phyloP scores from a whole-genome alignment of 257 asterid species.

The Forsythia viridissima region DNA sequence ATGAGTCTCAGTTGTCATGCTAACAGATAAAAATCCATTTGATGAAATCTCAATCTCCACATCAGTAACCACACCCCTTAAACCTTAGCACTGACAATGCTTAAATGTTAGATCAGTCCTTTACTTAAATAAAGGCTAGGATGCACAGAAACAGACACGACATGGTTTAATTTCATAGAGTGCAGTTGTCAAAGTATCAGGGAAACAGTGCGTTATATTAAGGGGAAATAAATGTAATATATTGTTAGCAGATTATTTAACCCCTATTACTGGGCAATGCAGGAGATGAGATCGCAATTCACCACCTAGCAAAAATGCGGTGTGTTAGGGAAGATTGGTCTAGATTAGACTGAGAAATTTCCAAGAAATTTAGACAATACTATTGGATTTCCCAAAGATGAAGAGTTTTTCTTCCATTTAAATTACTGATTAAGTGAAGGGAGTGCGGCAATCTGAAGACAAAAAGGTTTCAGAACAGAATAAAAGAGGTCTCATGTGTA shows the following conservation, averaged over 20 bases:
- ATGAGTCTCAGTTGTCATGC: not conserved
- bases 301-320: slow-evolving; percentile 6
- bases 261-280: not conserved
- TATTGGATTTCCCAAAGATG: not conserved
- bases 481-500: not conserved
- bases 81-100: not conserved
- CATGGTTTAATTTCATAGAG: not conserved
- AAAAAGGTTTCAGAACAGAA: slow-evolving; percentile 10
- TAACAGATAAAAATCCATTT: not conserved
- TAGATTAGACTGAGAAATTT: too few relatives aligned
- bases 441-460: slow-evolving; percentile 1
- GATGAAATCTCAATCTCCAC: not conserved
- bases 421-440: slow-evolving; percentile 11
- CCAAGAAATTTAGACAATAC: too few relatives aligned
- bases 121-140: not conserved
- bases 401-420: slow-evolving; percentile 1
- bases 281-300: not conserved
- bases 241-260: not conserved
- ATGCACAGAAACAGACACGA: not conserved
- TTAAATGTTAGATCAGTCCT: not conserved
- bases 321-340: not conserved
- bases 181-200: not conserved
- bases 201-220: not conserved
- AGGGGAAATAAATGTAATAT: not conserved
- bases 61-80: not conserved